A percentile compares a stretch with the other conserved stretches of the same genome.
Conservation (phyloP, 495 filamentous ascomycete species). For the Sordaria brevicollis region DNA sequence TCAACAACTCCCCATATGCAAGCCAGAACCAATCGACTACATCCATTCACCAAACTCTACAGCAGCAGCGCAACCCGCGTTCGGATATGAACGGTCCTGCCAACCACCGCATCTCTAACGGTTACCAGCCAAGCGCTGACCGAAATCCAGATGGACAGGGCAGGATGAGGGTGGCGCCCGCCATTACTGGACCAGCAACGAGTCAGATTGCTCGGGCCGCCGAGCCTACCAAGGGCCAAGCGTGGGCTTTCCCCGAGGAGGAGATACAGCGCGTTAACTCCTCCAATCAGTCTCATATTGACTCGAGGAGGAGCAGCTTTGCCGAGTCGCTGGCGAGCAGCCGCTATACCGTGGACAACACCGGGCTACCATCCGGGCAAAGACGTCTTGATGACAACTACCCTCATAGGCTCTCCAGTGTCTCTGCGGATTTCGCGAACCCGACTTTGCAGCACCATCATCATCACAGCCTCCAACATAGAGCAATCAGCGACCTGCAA, state of each 20-base stretch:
- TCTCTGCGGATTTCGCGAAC: constrained; percentile 23
- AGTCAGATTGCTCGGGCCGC: constrained; percentile 70
- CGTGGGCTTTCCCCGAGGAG: constrained; percentile 75
- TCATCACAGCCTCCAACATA: constrained; percentile 69
- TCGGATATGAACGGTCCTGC: constrained; percentile 28
- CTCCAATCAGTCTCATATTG: constrained; percentile 44
- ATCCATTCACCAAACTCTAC: constrained; percentile 49
- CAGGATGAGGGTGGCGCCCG: constrained; percentile 55
- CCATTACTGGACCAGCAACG: constrained; percentile 67
- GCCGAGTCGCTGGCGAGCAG: constrained; percentile 66
- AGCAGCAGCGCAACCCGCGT: constrained; percentile 42
- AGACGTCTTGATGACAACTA: constrained; percentile 50
- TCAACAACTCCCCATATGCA: constrained; percentile 60
- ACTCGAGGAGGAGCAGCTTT: constrained; percentile 62
- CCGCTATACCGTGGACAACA: constrained; percentile 58
- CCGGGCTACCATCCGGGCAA: constrained; percentile 58
- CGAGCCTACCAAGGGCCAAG: constrained; percentile 70
- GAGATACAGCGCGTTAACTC: constrained; percentile 43
- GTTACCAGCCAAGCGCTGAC: constrained; percentile 46
- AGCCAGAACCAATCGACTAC: constrained; percentile 69
- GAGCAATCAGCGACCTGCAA: constrained; percentile 56
- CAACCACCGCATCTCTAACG: constrained; percentile 50
- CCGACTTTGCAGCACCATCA: constrained; percentile 61
- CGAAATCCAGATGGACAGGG: constrained; percentile 42
- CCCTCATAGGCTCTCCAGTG: constrained; percentile 19